phyloP scores from a whole-genome alignment of 768 basidiomycete species.

The Suillus spraguei region DNA sequence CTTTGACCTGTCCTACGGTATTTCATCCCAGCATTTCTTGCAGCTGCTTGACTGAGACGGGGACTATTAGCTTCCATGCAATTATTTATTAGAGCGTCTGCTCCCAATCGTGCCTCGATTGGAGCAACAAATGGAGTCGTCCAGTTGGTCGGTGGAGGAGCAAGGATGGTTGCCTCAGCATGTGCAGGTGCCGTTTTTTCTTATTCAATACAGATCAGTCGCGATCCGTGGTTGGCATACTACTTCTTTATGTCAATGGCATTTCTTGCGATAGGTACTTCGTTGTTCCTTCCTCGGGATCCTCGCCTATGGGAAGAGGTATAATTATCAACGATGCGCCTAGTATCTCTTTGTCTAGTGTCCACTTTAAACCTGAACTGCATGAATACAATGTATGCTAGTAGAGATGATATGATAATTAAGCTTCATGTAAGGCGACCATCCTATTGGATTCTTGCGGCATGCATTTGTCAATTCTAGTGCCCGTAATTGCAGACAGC shows the following conservation, averaged over 20 bases:
- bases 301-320: background rate
- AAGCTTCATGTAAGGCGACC: too few species aligned
- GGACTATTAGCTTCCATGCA: background rate
- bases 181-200: background rate
- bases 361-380: too few species aligned
- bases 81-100: constrained; percentile 8
- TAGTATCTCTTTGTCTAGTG: too few species aligned
- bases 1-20: constrained; percentile 35
- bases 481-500: too few species aligned
- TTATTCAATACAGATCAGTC: background rate
- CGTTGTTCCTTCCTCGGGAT: background rate
- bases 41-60: too few species aligned
- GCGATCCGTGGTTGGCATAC: background rate
- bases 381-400: too few species aligned
- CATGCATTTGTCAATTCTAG: too few species aligned
- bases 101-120: background rate
- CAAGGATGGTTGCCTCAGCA: background rate
- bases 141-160: background rate
- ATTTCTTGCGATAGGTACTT: background rate
- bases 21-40: background rate
- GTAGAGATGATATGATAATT: too few species aligned
- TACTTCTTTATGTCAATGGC: background rate
- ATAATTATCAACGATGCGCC: background rate
- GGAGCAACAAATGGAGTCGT: background rate
- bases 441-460: too few species aligned